A percentile compares a stretch with the other conserved stretches of the same genome.
These are phyloP conservation scores for Blastocystis sp. DNA, from an alignment of 352 stramenopile genomes.

Conservation along the genomic window DNA sequence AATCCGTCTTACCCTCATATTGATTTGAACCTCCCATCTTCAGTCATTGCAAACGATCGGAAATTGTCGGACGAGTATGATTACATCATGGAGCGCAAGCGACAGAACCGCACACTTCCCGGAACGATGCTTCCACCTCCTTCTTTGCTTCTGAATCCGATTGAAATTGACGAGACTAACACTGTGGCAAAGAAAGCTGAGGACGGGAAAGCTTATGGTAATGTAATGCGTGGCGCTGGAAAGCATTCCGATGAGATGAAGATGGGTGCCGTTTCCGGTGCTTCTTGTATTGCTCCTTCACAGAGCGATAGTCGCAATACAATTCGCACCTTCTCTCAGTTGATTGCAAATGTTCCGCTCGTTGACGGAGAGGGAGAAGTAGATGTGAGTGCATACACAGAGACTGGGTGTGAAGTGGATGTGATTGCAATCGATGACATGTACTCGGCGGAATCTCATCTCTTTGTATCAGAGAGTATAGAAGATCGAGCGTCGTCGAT, in stretches of 20 bases:
- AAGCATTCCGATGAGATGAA: not conserved
- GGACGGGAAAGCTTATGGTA: conserved; percentile 56
- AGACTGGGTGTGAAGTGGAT: conserved; percentile 60
- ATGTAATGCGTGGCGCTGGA: not conserved
- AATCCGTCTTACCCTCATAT: not conserved
- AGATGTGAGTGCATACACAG: not conserved
- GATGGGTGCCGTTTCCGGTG: not conserved
- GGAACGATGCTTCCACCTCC: conserved; percentile 66
- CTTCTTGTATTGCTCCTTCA: not conserved
- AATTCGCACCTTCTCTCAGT: not conserved
- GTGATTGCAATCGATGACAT: not conserved
- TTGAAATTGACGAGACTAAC: conserved; percentile 65
- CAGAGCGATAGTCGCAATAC: not conserved
- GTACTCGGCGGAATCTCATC: not conserved
- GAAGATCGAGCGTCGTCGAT: not conserved
- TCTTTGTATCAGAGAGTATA: not conserved
- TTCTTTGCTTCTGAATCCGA: conserved; percentile 68
- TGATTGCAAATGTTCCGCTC: not conserved
- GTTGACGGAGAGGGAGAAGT: not conserved
- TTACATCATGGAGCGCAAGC: conserved; percentile 70
- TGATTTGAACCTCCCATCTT: not conserved
- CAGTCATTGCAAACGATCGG: not conserved
- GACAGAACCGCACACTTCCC: conserved; percentile 62
- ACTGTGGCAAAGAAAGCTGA: conserved; percentile 65
- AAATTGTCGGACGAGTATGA: conserved; percentile 70